A percentile compares a stretch with the other conserved stretches of the same genome.
Conservation (phyloP, 2,329 filamentous ascomycete genomes). For the Gyromitra esculenta region DNA sequence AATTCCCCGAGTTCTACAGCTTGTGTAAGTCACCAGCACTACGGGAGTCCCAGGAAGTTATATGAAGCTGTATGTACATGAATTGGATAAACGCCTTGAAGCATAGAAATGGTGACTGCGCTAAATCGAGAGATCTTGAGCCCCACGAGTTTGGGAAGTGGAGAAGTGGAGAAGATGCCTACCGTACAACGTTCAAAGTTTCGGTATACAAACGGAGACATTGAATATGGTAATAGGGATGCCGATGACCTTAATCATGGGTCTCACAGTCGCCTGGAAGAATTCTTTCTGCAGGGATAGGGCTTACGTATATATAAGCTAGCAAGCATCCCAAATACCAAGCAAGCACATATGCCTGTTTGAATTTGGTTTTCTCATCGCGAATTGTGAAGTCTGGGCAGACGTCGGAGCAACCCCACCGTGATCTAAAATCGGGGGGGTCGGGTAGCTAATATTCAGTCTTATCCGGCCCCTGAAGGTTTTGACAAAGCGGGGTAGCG, state of each 20-base stretch:
- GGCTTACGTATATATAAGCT: not conserved
- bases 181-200: conserved; percentile 18
- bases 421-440: conserved; percentile 2
- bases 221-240: conserved; percentile 13
- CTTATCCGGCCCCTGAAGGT: conserved; percentile 9
- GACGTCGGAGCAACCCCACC: conserved; percentile 29
- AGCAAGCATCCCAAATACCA: conserved; percentile 11
- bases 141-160: conserved; percentile 9
- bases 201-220: conserved; percentile 11
- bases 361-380: not conserved
- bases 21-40: not conserved
- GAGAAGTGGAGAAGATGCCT: conserved; percentile 19
- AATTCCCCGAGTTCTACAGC: conserved; percentile 13
- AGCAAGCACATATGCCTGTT: not conserved
- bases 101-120: conserved; percentile 9
- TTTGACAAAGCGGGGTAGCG: conserved; percentile 26
- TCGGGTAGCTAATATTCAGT: conserved; percentile 17
- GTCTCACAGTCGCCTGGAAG: conserved; percentile 24
- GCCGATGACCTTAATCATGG: conserved; percentile 24
- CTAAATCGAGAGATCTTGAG: conserved; percentile 35
- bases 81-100: conserved; percentile 15
- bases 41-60: conserved; percentile 19
- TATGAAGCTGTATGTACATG: conserved; percentile 25
- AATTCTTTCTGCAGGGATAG: conserved; percentile 2
- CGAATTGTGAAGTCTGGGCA: conserved; percentile 33